These are phyloP conservation scores for Saccharomyces pastorianus DNA, from an alignment of 1,139 yeast species.

Conservation along the genomic window DNA sequence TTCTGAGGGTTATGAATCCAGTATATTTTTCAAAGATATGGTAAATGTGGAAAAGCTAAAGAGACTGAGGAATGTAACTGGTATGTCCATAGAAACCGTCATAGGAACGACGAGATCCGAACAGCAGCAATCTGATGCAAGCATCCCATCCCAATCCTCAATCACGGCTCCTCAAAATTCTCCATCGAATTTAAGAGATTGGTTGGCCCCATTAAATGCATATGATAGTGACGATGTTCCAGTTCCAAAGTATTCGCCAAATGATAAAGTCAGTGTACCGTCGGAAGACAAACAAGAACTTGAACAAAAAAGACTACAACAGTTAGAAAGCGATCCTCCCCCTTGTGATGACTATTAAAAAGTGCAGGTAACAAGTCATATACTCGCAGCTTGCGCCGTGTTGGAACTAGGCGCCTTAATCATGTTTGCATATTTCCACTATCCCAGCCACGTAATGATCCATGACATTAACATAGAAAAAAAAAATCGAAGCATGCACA, in stretches of 20 bases:
- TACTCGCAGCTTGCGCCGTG: background rate
- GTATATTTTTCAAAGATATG: slow-evolving; percentile 35
- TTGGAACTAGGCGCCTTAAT: background rate
- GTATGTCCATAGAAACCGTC: slow-evolving; percentile 67
- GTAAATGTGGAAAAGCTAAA: slow-evolving; percentile 74
- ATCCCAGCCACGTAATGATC: background rate
- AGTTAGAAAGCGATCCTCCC: slow-evolving; percentile 35
- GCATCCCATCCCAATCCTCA: background rate
- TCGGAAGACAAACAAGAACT: slow-evolving; percentile 32
- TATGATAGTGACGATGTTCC: slow-evolving; percentile 12
- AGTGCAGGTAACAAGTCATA: background rate
- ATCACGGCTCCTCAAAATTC: background rate
- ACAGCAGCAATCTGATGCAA: slow-evolving; percentile 2
- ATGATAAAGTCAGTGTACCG: slow-evolving; percentile 7
- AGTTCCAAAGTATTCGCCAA: slow-evolving; percentile 24
- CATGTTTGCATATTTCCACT: background rate
- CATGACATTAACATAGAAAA: background rate
- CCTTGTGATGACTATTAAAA: background rate
- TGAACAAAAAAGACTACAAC: slow-evolving; percentile 29
- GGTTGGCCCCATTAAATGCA: slow-evolving; percentile 14
- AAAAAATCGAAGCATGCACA: background rate
- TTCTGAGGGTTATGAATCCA: slow-evolving; percentile 14
- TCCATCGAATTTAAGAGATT: slow-evolving; percentile 10
- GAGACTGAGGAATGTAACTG: slow-evolving; percentile 65
- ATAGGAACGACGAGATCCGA: slow-evolving; percentile 64